These are phyloP conservation scores for Termitomyces eurrhizus DNA, from an alignment of 768 basidiomycete species.

Conservation along the genomic window DNA sequence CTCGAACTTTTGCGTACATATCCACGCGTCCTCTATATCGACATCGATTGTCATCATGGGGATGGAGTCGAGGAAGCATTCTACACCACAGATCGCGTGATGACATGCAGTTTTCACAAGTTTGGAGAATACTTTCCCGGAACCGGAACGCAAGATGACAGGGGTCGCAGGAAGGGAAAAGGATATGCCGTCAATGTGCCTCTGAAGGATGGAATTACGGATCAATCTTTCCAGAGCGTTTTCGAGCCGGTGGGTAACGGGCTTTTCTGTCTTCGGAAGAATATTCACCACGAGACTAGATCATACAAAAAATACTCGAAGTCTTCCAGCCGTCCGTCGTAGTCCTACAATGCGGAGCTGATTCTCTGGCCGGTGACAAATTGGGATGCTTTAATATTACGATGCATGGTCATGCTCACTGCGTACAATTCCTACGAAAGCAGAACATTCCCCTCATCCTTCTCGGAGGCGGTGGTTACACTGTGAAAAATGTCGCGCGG, in stretches of 20 bases:
- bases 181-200: constrained; percentile 94
- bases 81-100: constrained; percentile 95
- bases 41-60: constrained; percentile 98
- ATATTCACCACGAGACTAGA: constrained; percentile 35
- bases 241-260: constrained; percentile 80
- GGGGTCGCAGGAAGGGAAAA: constrained; percentile 78
- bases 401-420: constrained; percentile 92
- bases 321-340: constrained; percentile 86
- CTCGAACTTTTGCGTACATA: constrained; percentile 83
- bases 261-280: background rate
- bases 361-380: constrained; percentile 93
- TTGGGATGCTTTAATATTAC: constrained; percentile 94
- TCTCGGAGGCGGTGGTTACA: constrained; percentile 95
- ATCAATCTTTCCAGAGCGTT: constrained; percentile 79
- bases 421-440: constrained; percentile 82
- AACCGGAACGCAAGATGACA: constrained; percentile 81
- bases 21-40: constrained; percentile 91
- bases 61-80: constrained; percentile 99
- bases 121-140: constrained; percentile 95
- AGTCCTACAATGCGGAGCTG: constrained; percentile 92
- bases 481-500: constrained; percentile 92
- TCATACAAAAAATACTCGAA: constrained; percentile 81
- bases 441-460: constrained; percentile 86
- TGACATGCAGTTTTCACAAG: constrained; percentile 97
- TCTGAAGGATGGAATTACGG: constrained; percentile 89